Percentiles rank a stretch among this genome's conserved stretches.
These are phyloP conservation scores for Penicillium bovifimosum DNA, from an alignment of 495 filamentous ascomycete genomes.

Conservation along the genomic window DNA sequence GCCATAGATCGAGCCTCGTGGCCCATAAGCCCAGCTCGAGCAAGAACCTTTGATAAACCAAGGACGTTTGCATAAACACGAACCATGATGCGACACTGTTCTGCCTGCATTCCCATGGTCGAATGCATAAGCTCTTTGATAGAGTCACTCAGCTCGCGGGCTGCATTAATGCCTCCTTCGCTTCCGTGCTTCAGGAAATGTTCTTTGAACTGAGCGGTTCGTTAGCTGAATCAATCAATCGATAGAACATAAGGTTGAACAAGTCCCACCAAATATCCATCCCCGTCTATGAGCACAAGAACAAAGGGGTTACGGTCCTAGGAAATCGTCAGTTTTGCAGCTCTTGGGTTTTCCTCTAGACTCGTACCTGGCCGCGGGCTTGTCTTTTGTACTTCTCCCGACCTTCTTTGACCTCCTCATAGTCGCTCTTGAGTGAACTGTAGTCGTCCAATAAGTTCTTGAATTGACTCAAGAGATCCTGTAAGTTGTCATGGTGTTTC, in stretches of 20 bases:
- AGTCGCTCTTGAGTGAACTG: slow-evolving; percentile 50
- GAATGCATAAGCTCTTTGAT: slow-evolving; percentile 42
- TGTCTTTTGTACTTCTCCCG: slow-evolving; percentile 50
- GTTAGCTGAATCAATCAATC: not conserved
- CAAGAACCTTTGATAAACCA: slow-evolving; percentile 46
- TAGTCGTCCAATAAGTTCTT: slow-evolving; percentile 44
- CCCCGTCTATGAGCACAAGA: slow-evolving; percentile 56
- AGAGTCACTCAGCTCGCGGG: slow-evolving; percentile 46
- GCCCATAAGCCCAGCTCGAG: slow-evolving; percentile 43
- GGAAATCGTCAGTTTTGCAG: slow-evolving; percentile 1
- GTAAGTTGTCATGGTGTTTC: slow-evolving; percentile 33
- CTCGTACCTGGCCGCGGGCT: slow-evolving; percentile 42
- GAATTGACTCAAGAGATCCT: slow-evolving; percentile 35
- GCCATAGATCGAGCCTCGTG: slow-evolving; percentile 49
- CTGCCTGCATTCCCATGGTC: slow-evolving; percentile 42
- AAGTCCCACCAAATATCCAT: slow-evolving; percentile 47
- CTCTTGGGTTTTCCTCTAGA: not conserved
- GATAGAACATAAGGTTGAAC: too few relatives aligned
- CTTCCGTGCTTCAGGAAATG: slow-evolving; percentile 44
- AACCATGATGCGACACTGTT: slow-evolving; percentile 54
- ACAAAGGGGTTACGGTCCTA: slow-evolving; percentile 56
- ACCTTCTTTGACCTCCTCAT: slow-evolving; percentile 51
- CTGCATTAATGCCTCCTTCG: slow-evolving; percentile 54
- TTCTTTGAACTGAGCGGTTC: slow-evolving; percentile 45
- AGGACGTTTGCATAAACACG: slow-evolving; percentile 56